Base-by-base conservation (phyloP, 768 basidiomycete species). In the Suillus discolor region DNA sequence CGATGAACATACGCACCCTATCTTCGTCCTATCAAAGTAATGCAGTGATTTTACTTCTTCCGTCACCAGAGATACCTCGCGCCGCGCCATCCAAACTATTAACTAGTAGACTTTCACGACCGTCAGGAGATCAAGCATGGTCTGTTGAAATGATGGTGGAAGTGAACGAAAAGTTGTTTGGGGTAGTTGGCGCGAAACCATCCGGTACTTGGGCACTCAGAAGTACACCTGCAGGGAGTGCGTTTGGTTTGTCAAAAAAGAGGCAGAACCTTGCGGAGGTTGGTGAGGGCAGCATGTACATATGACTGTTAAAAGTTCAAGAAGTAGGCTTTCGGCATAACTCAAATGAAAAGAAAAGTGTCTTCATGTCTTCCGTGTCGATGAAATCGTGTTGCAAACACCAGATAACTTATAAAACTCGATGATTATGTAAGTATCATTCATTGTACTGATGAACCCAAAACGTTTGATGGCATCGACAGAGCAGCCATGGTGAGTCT, bases 281-380 rank as follows among this genome's bases (percentile, higher is more conserved):
- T 41, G 84, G 83, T 7, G 85, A 87, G 44, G 82, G 82, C 3
- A 75, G 82, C 25, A 84, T 85, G 84, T 86, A 85, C 66, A 83
- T 85, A 65, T 85, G 66, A 77, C 9, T 53, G 28, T n/a, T 41
- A 47, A 23, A 42, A 18, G 20, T 63, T 12, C 9, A 41, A 20
- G 64, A 13, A n/a, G 34, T 55, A 36, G 31, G 34, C 6, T 2
- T 36, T 34, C 54, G 13, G 54, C 20, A 36, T 6, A 13, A 34
- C 31, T 12, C 53, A 34, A 34, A 54, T 20, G 53, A 54, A 28
- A 53, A 28, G 15, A 25, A 54, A 31, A 53, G 25, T 18, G 16
- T 18, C 23, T 51, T 25, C 25, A 18, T 31, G 28, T 18, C 25
- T 18, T 53, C 8, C 2, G 9, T 31, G 18, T 18, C 18, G 23